These are phyloP conservation scores for Actinomortierella wolfii DNA, from an alignment of 371 early-diverging fungal species.

Conservation along the genomic window DNA sequence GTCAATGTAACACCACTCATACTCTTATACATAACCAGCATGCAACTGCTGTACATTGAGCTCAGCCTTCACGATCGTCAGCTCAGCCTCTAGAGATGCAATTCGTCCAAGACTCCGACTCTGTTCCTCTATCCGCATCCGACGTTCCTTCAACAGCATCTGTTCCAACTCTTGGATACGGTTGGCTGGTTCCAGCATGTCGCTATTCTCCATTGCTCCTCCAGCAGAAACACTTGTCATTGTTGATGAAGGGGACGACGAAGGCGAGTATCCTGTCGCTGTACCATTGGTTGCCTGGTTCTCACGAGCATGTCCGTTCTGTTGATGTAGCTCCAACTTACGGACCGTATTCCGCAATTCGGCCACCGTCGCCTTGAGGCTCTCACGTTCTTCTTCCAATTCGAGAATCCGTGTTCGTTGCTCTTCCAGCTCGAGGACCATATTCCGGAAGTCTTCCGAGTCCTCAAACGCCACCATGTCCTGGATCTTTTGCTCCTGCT, in stretches of 20 bases:
- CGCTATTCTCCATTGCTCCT: neutral
- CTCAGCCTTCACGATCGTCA: slow-evolving; percentile 50
- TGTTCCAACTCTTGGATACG: slow-evolving; percentile 30
- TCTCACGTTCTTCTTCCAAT: slow-evolving; percentile 46
- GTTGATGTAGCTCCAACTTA: slow-evolving; percentile 20
- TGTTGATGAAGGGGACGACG: too few species aligned
- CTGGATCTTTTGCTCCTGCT: slow-evolving; percentile 38
- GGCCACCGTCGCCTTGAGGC: slow-evolving; percentile 13
- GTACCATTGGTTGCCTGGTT: too few species aligned
- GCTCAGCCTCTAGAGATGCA: slow-evolving; percentile 51
- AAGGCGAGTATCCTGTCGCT: slow-evolving; percentile 1
- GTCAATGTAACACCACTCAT: too few species aligned
- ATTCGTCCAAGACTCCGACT: slow-evolving; percentile 42
- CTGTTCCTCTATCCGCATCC: slow-evolving; percentile 46
- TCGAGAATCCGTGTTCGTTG: slow-evolving; percentile 49
- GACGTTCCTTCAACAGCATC: slow-evolving; percentile 48
- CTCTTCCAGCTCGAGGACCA: slow-evolving; percentile 49
- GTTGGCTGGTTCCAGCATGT: slow-evolving; percentile 3
- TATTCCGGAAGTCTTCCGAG: slow-evolving; percentile 46
- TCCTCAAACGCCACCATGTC: slow-evolving; percentile 49
- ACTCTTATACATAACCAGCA: slow-evolving; percentile 18
- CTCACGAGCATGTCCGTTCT: too few species aligned
- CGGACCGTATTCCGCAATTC: slow-evolving; percentile 39
- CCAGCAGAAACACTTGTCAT: too few species aligned
- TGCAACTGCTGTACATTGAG: slow-evolving; percentile 28